These are phyloP conservation scores for Colletotrichum sp. DNA, from an alignment of 2,329 filamentous ascomycete genomes.

Conservation along the genomic window DNA sequence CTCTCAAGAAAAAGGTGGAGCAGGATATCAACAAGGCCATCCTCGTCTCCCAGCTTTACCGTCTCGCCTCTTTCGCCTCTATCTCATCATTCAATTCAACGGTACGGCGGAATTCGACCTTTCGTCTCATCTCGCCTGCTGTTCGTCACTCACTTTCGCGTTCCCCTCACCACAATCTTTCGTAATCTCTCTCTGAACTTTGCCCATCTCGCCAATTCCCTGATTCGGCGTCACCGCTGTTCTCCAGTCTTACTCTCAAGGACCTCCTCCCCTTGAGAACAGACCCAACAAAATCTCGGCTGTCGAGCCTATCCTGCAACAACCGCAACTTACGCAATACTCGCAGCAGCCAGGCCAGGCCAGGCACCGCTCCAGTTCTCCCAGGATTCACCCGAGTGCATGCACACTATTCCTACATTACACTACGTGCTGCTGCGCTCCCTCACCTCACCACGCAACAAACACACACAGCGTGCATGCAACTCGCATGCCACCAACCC, in stretches of 20 bases:
- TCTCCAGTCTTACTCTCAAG: neutral
- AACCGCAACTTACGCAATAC: neutral
- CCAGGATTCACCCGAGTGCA: neutral
- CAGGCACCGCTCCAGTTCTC: neutral
- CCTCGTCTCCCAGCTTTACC: slow-evolving; percentile 1
- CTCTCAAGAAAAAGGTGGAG: neutral
- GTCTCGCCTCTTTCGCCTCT: neutral
- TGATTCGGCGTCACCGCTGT: slow-evolving; percentile 9
- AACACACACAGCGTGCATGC: neutral
- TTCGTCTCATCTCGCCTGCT: neutral
- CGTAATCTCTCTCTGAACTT: neutral
- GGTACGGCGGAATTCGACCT: neutral
- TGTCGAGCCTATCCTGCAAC: neutral
- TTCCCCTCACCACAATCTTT: neutral
- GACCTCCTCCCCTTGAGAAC: neutral
- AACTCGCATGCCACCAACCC: neutral
- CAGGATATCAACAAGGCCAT: neutral
- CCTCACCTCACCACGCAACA: neutral
- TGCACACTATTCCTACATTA: neutral
- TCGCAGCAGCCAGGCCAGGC: neutral
- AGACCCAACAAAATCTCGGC: neutral
- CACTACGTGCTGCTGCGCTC: neutral
- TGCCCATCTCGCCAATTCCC: neutral
- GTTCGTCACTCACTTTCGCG: neutral
- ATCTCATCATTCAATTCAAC: neutral